Base-by-base conservation (phyloP, 805 yeast genomes). In the Scheffersomyces lignosus region DNA sequence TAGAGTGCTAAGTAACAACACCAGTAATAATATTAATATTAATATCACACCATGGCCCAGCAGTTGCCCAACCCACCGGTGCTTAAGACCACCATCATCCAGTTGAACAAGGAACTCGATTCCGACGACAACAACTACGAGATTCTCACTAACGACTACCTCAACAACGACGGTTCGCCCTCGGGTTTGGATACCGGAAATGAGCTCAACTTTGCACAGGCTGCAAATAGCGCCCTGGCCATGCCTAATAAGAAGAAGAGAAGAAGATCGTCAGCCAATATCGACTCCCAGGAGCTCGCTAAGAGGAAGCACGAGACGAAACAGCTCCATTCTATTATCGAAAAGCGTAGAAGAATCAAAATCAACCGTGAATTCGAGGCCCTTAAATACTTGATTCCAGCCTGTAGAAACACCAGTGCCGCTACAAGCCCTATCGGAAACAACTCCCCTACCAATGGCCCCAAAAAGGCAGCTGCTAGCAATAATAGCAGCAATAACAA, bases 341-440 rank as follows among this genome's bases (percentile, higher is more conserved):
- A 87, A 58, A 83, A 87, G 51, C 76, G 86, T 49, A 71, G 95
- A 47, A 66, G 95, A 42, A 75, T 82, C 35, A 83, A 84, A 53
- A 83, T 87, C 70, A 87, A 87, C 58, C 67, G 89, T 36, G 93
- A 87, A 58, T 87, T 85, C 54, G 93, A 85, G 54, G 87, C 90
- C 1, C 71, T 87, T 45, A 83, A 86, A 54, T 80, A 73, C 50
- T 60, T 87, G 34, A 80, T 87, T 13, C 95, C 95, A 1, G 89
- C 91, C 9, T 86, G 95, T 55, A 66, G 89, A 33, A 67, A 72
- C 22, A 70, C 75, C 20, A 63, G 62, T 10, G 37, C 47, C 12
- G 42, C 46, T 14, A 33, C 47, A 16, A 28, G 16, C 37, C 29
- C 20, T 15, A 7, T 22, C 18, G 14, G 16, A 7, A 7, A 7